These are phyloP conservation scores for barley (Hordeum vulgare) DNA, from an alignment of 176 grass and related monocot genomes.

Conservation along the genomic window MorexV3_pseudomolecules_assembly NC_058519.1:647795665-647796164, in stretches of 20 bases:
- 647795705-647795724: conserved; percentile 34
- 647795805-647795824: not conserved
- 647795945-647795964: conserved; percentile 28
- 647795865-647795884: not conserved
- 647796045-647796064: not conserved
- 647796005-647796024: not conserved
- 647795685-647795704: not conserved
- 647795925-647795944: conserved; percentile 17
- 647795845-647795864: not conserved
- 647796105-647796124: not conserved
- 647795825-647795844: not conserved
- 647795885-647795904: conserved; percentile 16
- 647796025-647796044: not conserved
- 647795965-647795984: conserved; percentile 7
- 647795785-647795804: not conserved
- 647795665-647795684: not conserved
- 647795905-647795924: not conserved
- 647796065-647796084: not conserved
- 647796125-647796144: not conserved
- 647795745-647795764: conserved; percentile 3
- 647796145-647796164: not conserved
- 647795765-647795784: not conserved
- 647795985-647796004: conserved; percentile 10
- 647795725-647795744: conserved; percentile 26
- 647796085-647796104: not conserved